These are phyloP conservation scores for Jasminum sambac DNA, from an alignment of 257 asterid species.

Conservation along the genomic window DNA sequence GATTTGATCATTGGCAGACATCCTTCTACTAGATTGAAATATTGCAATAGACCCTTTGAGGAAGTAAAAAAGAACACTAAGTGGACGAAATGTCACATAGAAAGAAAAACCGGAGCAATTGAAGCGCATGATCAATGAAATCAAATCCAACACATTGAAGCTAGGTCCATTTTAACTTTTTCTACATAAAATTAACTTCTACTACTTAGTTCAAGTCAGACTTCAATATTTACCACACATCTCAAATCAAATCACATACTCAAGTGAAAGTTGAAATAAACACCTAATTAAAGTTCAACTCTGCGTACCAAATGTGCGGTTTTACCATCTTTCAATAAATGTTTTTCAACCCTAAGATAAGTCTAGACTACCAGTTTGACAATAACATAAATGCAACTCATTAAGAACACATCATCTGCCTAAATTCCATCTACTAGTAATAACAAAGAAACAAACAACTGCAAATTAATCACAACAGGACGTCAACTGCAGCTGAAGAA, in stretches of 20 bases:
- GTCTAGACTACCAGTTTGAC: background rate
- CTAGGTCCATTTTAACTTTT: too few relatives aligned
- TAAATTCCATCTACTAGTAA: background rate
- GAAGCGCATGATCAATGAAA: background rate
- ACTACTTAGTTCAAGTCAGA: too few relatives aligned
- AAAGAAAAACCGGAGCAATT: background rate
- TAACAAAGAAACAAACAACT: background rate
- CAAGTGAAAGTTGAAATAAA: background rate
- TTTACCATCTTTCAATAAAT: background rate
- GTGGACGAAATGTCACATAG: constrained; percentile 18
- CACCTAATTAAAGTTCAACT: background rate
- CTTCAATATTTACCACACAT: too few relatives aligned
- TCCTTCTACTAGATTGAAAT: constrained; percentile 83
- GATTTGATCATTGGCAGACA: constrained; percentile 68
- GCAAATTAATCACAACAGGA: background rate
- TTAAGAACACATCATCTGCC: background rate
- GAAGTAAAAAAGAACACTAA: background rate
- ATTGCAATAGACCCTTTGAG: constrained; percentile 82
- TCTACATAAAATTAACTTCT: too few relatives aligned
- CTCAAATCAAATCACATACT: too few relatives aligned
- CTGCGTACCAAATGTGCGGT: background rate
- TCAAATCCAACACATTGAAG: too few relatives aligned
- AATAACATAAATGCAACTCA: background rate
- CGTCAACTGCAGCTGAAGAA: background rate
- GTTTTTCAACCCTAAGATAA: background rate